Base-by-base conservation (phyloP, 371 early-diverging fungal genomes). In the Cokeromyces recurvatus region DNA sequence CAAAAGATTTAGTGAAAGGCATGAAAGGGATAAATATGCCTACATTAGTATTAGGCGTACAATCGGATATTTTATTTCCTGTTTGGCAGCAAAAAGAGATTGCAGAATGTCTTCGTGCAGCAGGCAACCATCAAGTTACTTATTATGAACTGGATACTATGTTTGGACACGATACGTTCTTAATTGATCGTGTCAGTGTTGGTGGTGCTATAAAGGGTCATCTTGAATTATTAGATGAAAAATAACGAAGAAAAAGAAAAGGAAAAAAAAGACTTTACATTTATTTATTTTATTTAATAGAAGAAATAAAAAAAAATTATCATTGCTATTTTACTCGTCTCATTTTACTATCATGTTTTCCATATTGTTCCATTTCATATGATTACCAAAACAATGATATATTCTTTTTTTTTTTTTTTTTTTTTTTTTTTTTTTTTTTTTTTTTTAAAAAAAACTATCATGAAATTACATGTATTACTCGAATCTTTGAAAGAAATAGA, bases 101-200 rank as follows among this genome's bases (percentile, higher is more conserved):
- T 51, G 94, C 94, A 9, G 84, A 86, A 38, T 85, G 86, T 53
- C 66, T 97, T 44, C 79, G 85, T 34, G 74, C 71, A 14, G 78
- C 79, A 0, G 96, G 95, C 16, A 97, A 97, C 69, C 74, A 78
- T 38, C 61, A 70, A 17, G 95, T 97, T 12, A 94, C 97, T 2
- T 94, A 94, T 61, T 95, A 94, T 56, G 97, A 95, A 68, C 64
- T 95, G n/a, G 97, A 95, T 64, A 85, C 93, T 20, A 84, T 92
- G 78, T 97, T 90, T 68, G 97, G 97, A 6, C 97, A 97, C 63
- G 96, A 97, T 55, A 95, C 97, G 7, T 97, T 95, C 62, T 78
- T 95, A 63, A 89, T 95, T 52, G 95, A 95, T 59, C 60, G 82
- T 22, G 83, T 85, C 42, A 88, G 84, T 50, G 91, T 95, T 14